Evolutionary conservation across 805 yeast species (phyloP).

Genomic region (Saccharomycopsis lassenensis): DNA sequence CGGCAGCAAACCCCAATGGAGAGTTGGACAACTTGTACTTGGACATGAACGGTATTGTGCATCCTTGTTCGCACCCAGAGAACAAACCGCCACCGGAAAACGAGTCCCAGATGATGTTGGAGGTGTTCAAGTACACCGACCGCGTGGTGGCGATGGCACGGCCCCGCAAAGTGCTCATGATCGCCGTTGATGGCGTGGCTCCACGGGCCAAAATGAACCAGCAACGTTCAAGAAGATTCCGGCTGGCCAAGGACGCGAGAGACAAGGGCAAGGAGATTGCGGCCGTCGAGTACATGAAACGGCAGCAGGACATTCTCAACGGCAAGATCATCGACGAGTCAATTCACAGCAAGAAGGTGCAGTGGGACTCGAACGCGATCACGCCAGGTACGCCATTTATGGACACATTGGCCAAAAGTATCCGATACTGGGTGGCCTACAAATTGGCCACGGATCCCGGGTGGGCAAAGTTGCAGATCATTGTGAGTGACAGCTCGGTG

Average conservation of each 20-base stretch:
- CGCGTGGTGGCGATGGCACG: constrained; percentile 88
- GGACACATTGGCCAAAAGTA: constrained; percentile 74
- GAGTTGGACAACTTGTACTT: constrained; percentile 87
- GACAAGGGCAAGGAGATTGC: constrained; percentile 64
- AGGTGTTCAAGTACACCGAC: constrained; percentile 86
- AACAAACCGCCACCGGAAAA: constrained; percentile 92
- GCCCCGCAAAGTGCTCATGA: constrained; percentile 84
- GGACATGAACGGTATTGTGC: constrained; percentile 99
- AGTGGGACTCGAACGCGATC: constrained; percentile 94
- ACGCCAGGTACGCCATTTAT: constrained; percentile 99
- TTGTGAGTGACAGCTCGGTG: constrained; percentile 89
- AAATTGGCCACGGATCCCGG: constrained; percentile 85
- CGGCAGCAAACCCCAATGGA: constrained; percentile 84
- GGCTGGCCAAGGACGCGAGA: constrained; percentile 84
- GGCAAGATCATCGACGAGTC: constrained; percentile 74
- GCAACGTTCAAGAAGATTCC: constrained; percentile 86
- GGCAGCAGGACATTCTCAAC: constrained; percentile 30
- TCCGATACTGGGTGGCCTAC: constrained; percentile 87
- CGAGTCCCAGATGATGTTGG: constrained; percentile 94
- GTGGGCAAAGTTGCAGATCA: constrained; percentile 82
- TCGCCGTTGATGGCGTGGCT: constrained; percentile 98
- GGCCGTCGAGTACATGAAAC: constrained; percentile 35
- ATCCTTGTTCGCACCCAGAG: constrained; percentile 98
- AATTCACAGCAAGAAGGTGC: constrained; percentile 42
- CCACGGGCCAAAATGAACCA: constrained; percentile 98